Evolutionary conservation across 306 rosid genomes (phyloP), one percentile per base, ranked within the genome.

Genomic region (Abrus precatorius): DNA sequence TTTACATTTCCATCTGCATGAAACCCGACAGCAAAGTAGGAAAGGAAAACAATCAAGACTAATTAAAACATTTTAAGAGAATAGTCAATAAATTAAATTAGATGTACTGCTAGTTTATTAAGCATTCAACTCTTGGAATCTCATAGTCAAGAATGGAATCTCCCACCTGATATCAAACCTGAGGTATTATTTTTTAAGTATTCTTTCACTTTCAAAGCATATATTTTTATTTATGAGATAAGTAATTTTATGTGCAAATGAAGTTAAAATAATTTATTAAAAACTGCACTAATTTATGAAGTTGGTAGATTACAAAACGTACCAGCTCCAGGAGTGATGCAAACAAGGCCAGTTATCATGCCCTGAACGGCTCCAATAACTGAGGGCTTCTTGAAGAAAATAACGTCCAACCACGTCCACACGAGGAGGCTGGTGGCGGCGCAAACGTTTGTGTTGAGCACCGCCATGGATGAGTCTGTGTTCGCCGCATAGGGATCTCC

Each of bases 311-410:
- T 44, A 52, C 1, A 2, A 60, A 14, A 61, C 41, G 5, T 79
- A 91, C 95, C 96, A 11, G 96, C 96, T 0, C 29, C 96, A 4
- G 96, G 96, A 72, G 96, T 91, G 77, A 91, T 91, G 85, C 90
- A 87, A 60, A 91, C 96, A 55, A 91, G 96, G 45, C 96, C 96
- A 0, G 95, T 91, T 52, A 91, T 91, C 95, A 91, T 91, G 68
- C 95, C 95, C 30, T 91, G 95, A 69, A 91, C 96, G n/a, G 96
- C 96, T 36, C 96, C 96, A 43, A 91, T 91, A 27, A 91, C 93
- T 0, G 96, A 91, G 75, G 96, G 96, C 45, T 87, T 91, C 28
- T 89, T 67, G 80, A 91, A 91, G 86, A 86, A 89, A n/a, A 91
- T 78, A 55, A 89, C 93, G 11, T 91, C 96, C 2, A 91, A 86